Percentiles rank a stretch among this genome's conserved stretches.
These are phyloP conservation scores for Hyparrhenia diplandra DNA, from an alignment of 176 grass and related monocot species.

Conservation along the genomic window DNA sequence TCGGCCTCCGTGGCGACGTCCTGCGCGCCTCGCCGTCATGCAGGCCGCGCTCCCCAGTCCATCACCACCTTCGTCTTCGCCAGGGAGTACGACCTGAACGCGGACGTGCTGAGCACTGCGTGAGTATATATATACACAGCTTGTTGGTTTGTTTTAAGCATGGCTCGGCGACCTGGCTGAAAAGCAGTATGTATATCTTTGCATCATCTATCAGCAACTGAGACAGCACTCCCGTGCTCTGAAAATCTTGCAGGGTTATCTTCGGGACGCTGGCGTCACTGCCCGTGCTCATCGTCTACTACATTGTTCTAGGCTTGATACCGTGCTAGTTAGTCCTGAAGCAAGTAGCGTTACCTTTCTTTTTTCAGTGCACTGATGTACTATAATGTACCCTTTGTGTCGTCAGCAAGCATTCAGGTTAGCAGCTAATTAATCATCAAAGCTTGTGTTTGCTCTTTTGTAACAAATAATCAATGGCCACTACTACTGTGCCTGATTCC, in stretches of 20 bases:
- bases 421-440: background rate
- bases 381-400: background rate
- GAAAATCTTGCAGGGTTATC: slow-evolving; percentile 56
- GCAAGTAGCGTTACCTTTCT: background rate
- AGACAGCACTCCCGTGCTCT: background rate
- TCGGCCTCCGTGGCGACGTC: slow-evolving; percentile 55
- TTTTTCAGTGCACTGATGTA: background rate
- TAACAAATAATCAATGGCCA: background rate
- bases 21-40: slow-evolving; percentile 65
- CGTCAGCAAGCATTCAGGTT: background rate
- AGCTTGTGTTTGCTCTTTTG: background rate
- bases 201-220: background rate
- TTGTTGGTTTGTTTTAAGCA: background rate
- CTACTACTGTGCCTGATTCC: background rate
- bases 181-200: background rate
- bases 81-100: slow-evolving; percentile 72
- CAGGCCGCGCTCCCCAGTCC: slow-evolving; percentile 78
- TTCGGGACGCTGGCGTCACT: slow-evolving; percentile 71
- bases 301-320: slow-evolving; percentile 49
- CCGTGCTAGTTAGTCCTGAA: background rate
- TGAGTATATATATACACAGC: slow-evolving; percentile 42
- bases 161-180: too few relatives aligned
- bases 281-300: slow-evolving; percentile 63
- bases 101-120: slow-evolving; percentile 75
- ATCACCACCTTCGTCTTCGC: slow-evolving; percentile 77